These are phyloP conservation scores for Danielozyma ontarioensis DNA, from an alignment of 805 yeast species.

Conservation along the genomic window DNA sequence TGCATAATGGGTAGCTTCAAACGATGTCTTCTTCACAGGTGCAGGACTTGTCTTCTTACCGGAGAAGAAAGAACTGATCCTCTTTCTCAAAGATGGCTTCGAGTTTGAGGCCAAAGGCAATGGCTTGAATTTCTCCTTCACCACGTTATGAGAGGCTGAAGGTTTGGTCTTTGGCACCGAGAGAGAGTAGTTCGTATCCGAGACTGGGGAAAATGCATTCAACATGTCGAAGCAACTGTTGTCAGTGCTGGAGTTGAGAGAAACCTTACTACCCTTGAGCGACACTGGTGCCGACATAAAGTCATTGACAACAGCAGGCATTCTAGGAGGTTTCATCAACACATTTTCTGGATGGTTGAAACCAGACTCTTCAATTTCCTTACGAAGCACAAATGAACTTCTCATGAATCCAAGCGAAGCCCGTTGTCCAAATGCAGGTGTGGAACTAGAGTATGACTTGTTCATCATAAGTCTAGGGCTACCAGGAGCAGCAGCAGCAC, in stretches of 20 bases:
- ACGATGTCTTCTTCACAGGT: background rate
- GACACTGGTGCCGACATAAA: background rate
- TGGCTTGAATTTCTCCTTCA: conserved; percentile 19
- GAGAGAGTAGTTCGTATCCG: background rate
- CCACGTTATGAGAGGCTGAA: conserved; percentile 1
- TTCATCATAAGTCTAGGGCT: conserved; percentile 1
- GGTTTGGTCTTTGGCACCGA: background rate
- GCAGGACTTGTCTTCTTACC: conserved; percentile 1
- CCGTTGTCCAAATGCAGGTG: conserved; percentile 14
- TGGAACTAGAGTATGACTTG: conserved; percentile 5
- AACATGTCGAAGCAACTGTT: background rate
- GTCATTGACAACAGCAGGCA: conserved; percentile 12
- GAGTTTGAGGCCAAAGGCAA: conserved; percentile 11
- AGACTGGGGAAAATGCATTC: background rate
- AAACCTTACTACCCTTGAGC: too few relatives aligned
- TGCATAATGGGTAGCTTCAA: conserved; percentile 1
- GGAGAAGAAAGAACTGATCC: conserved; percentile 5
- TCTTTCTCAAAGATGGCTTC: conserved; percentile 3
- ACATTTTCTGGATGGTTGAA: conserved; percentile 28
- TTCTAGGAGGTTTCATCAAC: conserved; percentile 13
- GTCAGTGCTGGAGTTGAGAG: background rate
- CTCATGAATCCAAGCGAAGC: conserved; percentile 42
- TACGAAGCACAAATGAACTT: conserved; percentile 36
- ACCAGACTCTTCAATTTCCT: conserved; percentile 30
- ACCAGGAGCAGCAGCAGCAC: conserved; percentile 3